A percentile compares a stretch with the other conserved stretches of the same genome.
Evolutionary conservation across 768 basidiomycete species (phyloP).

Genomic region (Phanerodontia chrysosporium): DNA sequence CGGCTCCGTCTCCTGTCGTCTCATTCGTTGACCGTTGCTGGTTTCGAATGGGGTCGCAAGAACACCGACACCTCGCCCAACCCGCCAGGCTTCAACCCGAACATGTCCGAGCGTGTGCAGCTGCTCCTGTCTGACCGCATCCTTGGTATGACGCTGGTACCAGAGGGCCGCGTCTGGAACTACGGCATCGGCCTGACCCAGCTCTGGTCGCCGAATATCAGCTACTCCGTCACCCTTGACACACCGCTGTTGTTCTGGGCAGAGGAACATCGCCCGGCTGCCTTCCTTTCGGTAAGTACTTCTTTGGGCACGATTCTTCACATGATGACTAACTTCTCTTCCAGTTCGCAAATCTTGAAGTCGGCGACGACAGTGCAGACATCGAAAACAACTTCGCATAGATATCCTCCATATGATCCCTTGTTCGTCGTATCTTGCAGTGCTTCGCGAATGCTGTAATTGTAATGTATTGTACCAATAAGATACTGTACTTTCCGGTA

Average conservation of each 20-base stretch:
- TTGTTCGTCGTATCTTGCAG: slow-evolving; percentile 10
- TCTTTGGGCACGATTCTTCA: not conserved
- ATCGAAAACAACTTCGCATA: slow-evolving; percentile 93
- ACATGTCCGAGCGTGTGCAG: slow-evolving; percentile 95
- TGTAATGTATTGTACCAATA: slow-evolving; percentile 12
- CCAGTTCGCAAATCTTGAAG: slow-evolving; percentile 87
- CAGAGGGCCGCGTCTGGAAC: slow-evolving; percentile 94
- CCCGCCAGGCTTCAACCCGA: slow-evolving; percentile 94
- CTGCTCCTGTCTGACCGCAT: slow-evolving; percentile 92
- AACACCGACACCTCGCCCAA: slow-evolving; percentile 82
- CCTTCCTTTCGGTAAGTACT: slow-evolving; percentile 80
- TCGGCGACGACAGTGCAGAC: slow-evolving; percentile 90
- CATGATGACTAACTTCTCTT: not conserved
- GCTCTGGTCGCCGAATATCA: slow-evolving; percentile 78
- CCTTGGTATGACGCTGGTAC: slow-evolving; percentile 92
- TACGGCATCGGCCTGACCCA: slow-evolving; percentile 94
- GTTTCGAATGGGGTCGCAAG: slow-evolving; percentile 98
- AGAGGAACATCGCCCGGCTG: slow-evolving; percentile 89
- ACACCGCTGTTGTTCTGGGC: slow-evolving; percentile 97
- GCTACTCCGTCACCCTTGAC: slow-evolving; percentile 82
- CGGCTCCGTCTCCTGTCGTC: slow-evolving; percentile 95
- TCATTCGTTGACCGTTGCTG: slow-evolving; percentile 84
- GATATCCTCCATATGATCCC: slow-evolving; percentile 23
- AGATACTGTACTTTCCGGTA: slow-evolving; percentile 11
- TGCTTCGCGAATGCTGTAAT: slow-evolving; percentile 11